phyloP scores from a whole-genome alignment of 768 basidiomycete genomes.

The Rossbeevera mucosa region DNA sequence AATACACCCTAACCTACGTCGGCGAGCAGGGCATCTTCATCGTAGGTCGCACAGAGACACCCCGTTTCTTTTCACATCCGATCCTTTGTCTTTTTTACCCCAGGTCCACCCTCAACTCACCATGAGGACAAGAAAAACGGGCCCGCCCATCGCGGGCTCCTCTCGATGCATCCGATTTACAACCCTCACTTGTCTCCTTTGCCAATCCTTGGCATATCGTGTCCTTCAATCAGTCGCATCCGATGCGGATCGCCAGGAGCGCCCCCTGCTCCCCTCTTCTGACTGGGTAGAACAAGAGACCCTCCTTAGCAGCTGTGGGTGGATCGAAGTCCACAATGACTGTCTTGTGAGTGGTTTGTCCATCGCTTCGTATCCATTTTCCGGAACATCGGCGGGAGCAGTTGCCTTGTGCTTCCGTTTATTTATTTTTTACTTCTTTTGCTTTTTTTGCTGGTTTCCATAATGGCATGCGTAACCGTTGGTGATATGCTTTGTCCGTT shows the following conservation, averaged over 20 bases:
- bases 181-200: constrained; percentile 65
- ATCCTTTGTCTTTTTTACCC: constrained; percentile 9
- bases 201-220: constrained; percentile 62
- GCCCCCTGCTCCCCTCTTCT: constrained; percentile 62
- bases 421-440: background rate
- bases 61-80: constrained; percentile 1
- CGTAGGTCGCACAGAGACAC: constrained; percentile 39
- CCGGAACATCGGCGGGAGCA: background rate
- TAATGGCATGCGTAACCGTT: background rate
- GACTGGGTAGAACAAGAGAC: constrained; percentile 76
- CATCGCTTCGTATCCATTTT: background rate
- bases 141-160: constrained; percentile 39
- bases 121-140: constrained; percentile 53
- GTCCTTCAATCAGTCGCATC: constrained; percentile 55
- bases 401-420: constrained; percentile 3
- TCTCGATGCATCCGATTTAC: constrained; percentile 55
- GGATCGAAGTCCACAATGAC: constrained; percentile 65
- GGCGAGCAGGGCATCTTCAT: constrained; percentile 63
- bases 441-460: too few species aligned
- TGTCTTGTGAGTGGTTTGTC: constrained; percentile 56
- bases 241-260: constrained; percentile 57
- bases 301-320: constrained; percentile 62
- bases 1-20: constrained; percentile 55
- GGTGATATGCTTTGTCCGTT: constrained; percentile 5
- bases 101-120: constrained; percentile 71